Base-by-base conservation (phyloP, 2,329 filamentous ascomycete genomes). In the Talaromyces sp. region DNA sequence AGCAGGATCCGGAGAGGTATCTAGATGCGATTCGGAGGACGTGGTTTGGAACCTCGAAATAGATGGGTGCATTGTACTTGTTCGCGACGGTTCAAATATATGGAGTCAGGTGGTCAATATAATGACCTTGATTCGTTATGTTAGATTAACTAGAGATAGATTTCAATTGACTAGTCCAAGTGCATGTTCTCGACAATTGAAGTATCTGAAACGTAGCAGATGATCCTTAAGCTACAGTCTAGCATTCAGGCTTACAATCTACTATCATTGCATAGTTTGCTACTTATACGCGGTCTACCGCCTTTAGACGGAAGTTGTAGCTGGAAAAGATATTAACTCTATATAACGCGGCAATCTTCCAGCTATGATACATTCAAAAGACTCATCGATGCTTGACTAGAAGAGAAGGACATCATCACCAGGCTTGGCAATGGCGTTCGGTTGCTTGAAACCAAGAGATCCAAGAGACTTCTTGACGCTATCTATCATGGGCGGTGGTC, bases 401-500 rank as follows among this genome's bases (percentile, higher is more conserved):
- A 86, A 86, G 54, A 77, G 77, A 67, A 88, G 87, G 0, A 87
- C 76, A 60, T 87, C 81, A 69, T 88, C 86, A 0, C 75, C 76
- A 73, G 84, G 82, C 73, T 84, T 87, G 1, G 81, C 74, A 5
- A 83, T 76, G 0, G 82, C 76, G 0, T 82, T 81, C 0, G 85
- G 82, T 62, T 80, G 76, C 66, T 83, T 75, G 66, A 83, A 87
- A 0, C 85, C 86, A 41, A 87, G 64, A 10, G 75, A 75, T 0
- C 74, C 76, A 66, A 87, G 71, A 8, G 75, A 76, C 69, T 81
- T 84, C 76, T 87, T 88, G 14, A 82, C 79, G 0, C 84, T 85
- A 52, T 82, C 82, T 4, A 89, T 76, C 85, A 89, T 86, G 0
- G 82, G 83, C 0, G 86, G 86, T 0, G 87, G 87, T 0, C 87